Percentiles rank a stretch among this genome's conserved stretches.
Conservation (phyloP, 371 early-diverging fungal genomes). For the Mucor racemosus region DNA sequence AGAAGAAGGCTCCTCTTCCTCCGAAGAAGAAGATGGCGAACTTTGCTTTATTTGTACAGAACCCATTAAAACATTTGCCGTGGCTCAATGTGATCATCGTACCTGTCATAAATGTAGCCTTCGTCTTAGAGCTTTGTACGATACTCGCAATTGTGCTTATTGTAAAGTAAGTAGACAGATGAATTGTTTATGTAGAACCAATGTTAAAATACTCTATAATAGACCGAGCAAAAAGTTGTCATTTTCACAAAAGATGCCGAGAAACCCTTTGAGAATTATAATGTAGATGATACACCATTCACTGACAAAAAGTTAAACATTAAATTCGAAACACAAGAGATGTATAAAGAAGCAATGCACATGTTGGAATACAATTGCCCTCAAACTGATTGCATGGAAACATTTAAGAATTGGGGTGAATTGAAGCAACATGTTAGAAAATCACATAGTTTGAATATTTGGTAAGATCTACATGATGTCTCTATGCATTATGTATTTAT, state of each 20-base stretch:
- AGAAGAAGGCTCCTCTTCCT: constrained; percentile 3
- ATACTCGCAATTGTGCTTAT: constrained; percentile 81
- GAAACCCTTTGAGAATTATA: constrained; percentile 60
- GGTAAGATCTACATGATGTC: constrained; percentile 51
- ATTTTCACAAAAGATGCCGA: constrained; percentile 73
- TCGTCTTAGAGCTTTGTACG: constrained; percentile 87
- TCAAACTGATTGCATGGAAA: constrained; percentile 70
- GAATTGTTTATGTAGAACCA: background rate
- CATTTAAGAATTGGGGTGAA: constrained; percentile 79
- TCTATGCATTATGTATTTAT: background rate
- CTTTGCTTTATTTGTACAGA: constrained; percentile 94
- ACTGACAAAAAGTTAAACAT: constrained; percentile 73
- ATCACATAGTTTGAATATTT: constrained; percentile 75
- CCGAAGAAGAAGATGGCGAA: constrained; percentile 47
- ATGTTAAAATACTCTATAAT: background rate
- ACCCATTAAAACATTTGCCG: constrained; percentile 75
- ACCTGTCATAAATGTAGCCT: constrained; percentile 91
- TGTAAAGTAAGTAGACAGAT: constrained; percentile 76
- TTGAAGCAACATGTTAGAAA: constrained; percentile 82
- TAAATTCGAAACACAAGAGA: constrained; percentile 75
- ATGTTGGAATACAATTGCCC: constrained; percentile 89
- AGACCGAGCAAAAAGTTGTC: constrained; percentile 74
- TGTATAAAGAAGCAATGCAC: constrained; percentile 73
- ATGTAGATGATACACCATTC: constrained; percentile 48
- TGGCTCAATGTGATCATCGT: constrained; percentile 92